phyloP scores from a whole-genome alignment of 495 filamentous ascomycete species.

The Rostrohypoxylon terebratum region DNA sequence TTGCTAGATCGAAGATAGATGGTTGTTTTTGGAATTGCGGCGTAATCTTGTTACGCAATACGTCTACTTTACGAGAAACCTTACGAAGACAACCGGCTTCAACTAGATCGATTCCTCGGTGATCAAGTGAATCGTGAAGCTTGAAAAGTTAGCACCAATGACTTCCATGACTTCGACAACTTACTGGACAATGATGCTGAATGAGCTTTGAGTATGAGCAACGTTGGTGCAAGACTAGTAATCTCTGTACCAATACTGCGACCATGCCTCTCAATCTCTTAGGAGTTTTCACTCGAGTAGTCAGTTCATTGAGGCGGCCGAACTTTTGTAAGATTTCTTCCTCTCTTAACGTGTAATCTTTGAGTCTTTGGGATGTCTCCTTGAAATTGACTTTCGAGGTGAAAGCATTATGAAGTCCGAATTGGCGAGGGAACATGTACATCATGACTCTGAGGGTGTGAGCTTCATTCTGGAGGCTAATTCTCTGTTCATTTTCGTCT shows the following conservation, averaged over 20 bases:
- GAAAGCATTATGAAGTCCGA: conserved; percentile 92
- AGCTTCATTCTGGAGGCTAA: conserved; percentile 52
- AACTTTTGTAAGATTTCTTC: conserved; percentile 73
- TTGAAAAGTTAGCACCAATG: conserved; percentile 15
- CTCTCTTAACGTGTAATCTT: conserved; percentile 86
- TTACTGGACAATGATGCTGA: conserved; percentile 81
- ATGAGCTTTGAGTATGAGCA: conserved; percentile 83
- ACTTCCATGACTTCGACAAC: background rate
- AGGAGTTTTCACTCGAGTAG: conserved; percentile 65
- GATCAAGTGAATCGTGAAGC: conserved; percentile 38
- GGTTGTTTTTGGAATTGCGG: conserved; percentile 30
- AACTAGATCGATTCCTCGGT: conserved; percentile 19
- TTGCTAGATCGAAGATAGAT: conserved; percentile 76
- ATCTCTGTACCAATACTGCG: conserved; percentile 68
- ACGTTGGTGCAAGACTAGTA: conserved; percentile 76
- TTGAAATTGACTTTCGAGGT: conserved; percentile 70
- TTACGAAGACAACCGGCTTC: conserved; percentile 16
- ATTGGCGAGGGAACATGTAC: conserved; percentile 94
- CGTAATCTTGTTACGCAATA: conserved; percentile 22
- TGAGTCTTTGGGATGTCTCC: conserved; percentile 76
- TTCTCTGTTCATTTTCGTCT: conserved; percentile 7
- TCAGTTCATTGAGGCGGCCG: conserved; percentile 37
- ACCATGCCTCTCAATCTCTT: conserved; percentile 77
- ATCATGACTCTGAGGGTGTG: conserved; percentile 82
- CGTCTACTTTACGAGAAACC: conserved; percentile 21